Evolutionary conservation across 345 rosid species (phyloP).

Genomic region (Balakata baccata): DNA sequence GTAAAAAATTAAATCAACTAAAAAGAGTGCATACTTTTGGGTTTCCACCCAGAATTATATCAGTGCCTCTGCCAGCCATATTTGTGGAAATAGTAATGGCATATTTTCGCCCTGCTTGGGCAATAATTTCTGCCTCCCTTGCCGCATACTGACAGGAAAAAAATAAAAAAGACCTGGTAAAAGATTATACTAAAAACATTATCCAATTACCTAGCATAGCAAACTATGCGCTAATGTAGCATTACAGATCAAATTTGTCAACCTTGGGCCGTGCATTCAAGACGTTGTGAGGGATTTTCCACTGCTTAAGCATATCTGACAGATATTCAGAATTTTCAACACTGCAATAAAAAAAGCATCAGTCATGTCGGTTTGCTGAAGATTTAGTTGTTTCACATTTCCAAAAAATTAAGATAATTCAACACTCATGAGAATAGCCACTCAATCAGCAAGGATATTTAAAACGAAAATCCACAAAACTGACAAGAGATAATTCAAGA

Average conservation of each 20-base stretch:
- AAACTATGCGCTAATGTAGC: constrained; percentile 1
- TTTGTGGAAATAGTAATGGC: constrained; percentile 95
- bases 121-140: constrained; percentile 88
- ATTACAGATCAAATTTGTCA: constrained; percentile 14
- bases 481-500: neutral
- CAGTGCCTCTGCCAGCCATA: constrained; percentile 99
- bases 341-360: constrained; percentile 44
- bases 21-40: constrained; percentile 57
- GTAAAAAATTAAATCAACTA: constrained; percentile 14
- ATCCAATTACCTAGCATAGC: neutral
- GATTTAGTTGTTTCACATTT: neutral
- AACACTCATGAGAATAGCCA: neutral
- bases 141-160: constrained; percentile 72
- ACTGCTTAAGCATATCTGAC: constrained; percentile 74
- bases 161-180: constrained; percentile 13
- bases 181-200: neutral
- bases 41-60: constrained; percentile 93
- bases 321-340: constrained; percentile 91
- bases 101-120: constrained; percentile 89
- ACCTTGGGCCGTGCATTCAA: constrained; percentile 97
- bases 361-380: neutral
- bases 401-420: neutral
- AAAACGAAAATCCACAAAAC: neutral
- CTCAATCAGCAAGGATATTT: neutral
- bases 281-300: constrained; percentile 86